phyloP scores from a whole-genome alignment of 78 protist species.

The Dictyostelium capitatum region DNA sequence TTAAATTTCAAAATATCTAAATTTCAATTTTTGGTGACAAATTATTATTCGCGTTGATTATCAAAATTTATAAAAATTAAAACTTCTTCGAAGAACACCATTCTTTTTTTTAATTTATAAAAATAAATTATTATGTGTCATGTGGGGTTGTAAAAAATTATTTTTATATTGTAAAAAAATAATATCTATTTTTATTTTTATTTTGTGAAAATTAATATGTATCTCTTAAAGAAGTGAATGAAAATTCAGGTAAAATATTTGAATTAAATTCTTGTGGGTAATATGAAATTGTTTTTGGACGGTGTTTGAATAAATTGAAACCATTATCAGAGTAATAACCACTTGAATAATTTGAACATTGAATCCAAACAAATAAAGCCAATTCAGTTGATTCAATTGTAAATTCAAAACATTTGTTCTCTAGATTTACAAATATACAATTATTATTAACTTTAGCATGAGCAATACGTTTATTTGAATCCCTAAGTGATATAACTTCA shows the following conservation, averaged over 20 bases:
- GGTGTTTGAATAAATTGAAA: constrained; percentile 36
- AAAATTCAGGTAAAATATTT: neutral
- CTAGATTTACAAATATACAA: neutral
- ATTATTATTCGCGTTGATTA: no score
- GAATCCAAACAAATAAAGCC: constrained; percentile 72
- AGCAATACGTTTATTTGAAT: neutral
- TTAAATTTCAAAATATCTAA: no score
- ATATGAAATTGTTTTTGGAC: constrained; percentile 15
- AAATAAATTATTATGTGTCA: no score
- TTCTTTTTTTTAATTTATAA: no score
- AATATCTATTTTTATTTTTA: neutral
- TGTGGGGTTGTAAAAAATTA: no score
- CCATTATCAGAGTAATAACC: constrained; percentile 71
- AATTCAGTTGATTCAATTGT: constrained; percentile 19
- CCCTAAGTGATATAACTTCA: neutral
- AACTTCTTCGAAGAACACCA: no score
- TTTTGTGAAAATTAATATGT: constrained; percentile 11
- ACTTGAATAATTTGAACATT: neutral
- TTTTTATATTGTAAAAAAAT: no score
- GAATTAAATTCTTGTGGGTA: constrained; percentile 24
- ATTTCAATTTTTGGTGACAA: no score
- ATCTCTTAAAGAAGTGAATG: constrained; percentile 14
- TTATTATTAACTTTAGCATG: neutral
- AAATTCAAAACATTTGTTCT: neutral
- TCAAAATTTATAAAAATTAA: no score